phyloP scores from a whole-genome alignment of 148 eudicot genomes.

The Chenopodium quinoa region DNA sequence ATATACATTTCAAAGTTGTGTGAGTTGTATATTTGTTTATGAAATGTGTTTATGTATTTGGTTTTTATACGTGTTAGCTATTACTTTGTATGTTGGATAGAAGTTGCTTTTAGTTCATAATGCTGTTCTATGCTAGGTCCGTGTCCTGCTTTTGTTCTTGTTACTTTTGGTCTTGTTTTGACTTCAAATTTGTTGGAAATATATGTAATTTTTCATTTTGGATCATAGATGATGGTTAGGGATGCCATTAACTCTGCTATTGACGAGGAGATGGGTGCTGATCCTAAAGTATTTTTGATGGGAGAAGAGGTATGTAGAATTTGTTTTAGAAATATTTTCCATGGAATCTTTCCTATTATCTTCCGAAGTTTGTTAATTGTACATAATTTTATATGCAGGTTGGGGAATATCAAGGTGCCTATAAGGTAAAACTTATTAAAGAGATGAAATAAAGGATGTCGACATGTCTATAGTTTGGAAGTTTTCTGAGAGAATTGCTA shows the following conservation, averaged over 20 bases:
- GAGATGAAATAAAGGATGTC: background rate
- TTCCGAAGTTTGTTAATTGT: background rate
- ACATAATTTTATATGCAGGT: constrained; percentile 40
- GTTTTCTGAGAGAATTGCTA: background rate
- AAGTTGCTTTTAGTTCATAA: background rate
- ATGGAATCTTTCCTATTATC: too few relatives aligned
- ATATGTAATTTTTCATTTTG: background rate
- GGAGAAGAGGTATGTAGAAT: constrained; percentile 70
- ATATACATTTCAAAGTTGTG: too few relatives aligned
- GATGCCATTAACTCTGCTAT: constrained; percentile 82
- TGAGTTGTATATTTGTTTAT: too few relatives aligned
- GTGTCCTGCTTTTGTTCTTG: background rate
- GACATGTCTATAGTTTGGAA: background rate
- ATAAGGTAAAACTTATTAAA: constrained; percentile 53
- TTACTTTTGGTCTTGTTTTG: background rate
- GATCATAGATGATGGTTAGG: constrained; percentile 61
- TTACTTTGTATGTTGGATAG: background rate
- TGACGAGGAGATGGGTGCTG: constrained; percentile 88
- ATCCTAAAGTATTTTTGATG: constrained; percentile 66
- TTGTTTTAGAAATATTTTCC: background rate
- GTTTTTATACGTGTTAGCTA: too few relatives aligned
- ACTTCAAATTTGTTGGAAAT: background rate
- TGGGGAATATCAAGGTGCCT: constrained; percentile 96
- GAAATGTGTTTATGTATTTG: too few relatives aligned
- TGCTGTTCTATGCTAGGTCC: background rate